Conservation (phyloP, 345 rosid species). For the Brassica carinata region DNA sequence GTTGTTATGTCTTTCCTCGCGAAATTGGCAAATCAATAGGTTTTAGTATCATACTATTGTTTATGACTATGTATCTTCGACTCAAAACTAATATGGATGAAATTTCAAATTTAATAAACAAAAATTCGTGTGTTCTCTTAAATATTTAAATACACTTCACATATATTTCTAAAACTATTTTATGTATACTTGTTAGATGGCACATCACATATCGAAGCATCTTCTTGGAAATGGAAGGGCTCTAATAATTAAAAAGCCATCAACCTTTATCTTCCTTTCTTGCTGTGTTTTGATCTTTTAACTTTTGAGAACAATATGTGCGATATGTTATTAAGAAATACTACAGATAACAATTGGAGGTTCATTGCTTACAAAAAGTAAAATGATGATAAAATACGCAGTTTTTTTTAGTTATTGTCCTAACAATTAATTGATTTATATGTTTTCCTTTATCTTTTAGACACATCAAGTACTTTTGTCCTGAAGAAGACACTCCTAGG, state of each 20-base stretch:
- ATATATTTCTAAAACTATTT: not conserved
- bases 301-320: slow-evolving; percentile 8
- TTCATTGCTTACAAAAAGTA: slow-evolving; percentile 18
- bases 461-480: slow-evolving; percentile 31
- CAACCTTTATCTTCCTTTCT: slow-evolving; percentile 23
- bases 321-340: not conserved
- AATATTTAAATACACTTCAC: not conserved
- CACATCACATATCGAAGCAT: slow-evolving; percentile 19
- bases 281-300: not conserved
- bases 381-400: slow-evolving; percentile 27
- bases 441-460: slow-evolving; percentile 11
- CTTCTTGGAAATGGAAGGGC: slow-evolving; percentile 13
- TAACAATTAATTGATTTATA: slow-evolving; percentile 7
- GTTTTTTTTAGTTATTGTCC: slow-evolving; percentile 22
- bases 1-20: no score
- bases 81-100: not conserved
- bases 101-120: not conserved
- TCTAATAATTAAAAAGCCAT: slow-evolving; percentile 6
- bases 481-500: slow-evolving; percentile 38
- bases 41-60: not conserved
- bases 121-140: not conserved
- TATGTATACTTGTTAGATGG: not conserved
- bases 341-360: not conserved
- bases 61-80: not conserved
- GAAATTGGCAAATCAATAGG: no score